phyloP scores from a whole-genome alignment of 805 yeast genomes.

The Suhomyces pyralidae region DNA sequence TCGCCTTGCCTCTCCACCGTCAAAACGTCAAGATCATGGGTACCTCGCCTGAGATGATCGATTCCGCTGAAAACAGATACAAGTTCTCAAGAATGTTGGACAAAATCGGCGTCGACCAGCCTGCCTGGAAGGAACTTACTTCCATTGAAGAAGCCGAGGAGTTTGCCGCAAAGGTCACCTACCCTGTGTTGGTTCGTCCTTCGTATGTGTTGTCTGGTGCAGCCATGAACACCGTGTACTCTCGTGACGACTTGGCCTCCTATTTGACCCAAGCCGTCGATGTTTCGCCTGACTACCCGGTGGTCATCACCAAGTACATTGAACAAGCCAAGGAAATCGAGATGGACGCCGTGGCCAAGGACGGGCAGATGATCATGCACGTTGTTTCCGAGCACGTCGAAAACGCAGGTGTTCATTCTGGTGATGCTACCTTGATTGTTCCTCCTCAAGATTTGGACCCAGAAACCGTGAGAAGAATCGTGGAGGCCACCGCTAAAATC shows the following conservation, averaged over 20 bases:
- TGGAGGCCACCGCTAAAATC: slow-evolving; percentile 92
- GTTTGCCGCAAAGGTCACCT: slow-evolving; percentile 85
- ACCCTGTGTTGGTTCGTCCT: slow-evolving; percentile 96
- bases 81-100: slow-evolving; percentile 97
- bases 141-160: slow-evolving; percentile 88
- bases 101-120: slow-evolving; percentile 95
- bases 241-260: slow-evolving; percentile 80
- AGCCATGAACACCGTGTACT: slow-evolving; percentile 96
- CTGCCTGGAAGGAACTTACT: slow-evolving; percentile 98
- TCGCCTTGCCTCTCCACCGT: slow-evolving; percentile 88
- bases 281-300: slow-evolving; percentile 97
- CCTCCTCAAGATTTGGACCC: slow-evolving; percentile 95
- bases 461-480: slow-evolving; percentile 87
- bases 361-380: slow-evolving; percentile 93
- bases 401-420: slow-evolving; percentile 99
- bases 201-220: slow-evolving; percentile 98
- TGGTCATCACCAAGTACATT: slow-evolving; percentile 93
- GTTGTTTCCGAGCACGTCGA: slow-evolving; percentile 98
- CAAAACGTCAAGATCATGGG: slow-evolving; percentile 94
- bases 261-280: slow-evolving; percentile 93
- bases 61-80: slow-evolving; percentile 96
- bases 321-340: slow-evolving; percentile 97
- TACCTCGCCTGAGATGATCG: slow-evolving; percentile 98
- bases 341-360: slow-evolving; percentile 96
- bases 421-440: slow-evolving; percentile 95